Conservation (phyloP, 805 yeast genomes). For the Candida verbasci region DNA sequence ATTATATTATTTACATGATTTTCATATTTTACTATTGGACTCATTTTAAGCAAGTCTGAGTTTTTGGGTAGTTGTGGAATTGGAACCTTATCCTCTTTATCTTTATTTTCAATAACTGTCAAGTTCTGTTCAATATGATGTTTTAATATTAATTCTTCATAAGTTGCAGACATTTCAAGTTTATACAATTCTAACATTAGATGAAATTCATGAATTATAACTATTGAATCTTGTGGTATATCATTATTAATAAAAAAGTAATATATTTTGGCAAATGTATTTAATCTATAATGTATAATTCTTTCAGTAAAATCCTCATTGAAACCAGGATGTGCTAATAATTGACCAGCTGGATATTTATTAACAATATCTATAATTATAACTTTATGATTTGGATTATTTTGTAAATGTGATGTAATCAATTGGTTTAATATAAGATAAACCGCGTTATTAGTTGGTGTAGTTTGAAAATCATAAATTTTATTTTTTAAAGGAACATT, state of each 20-base stretch:
- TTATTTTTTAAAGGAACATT: constrained; percentile 8
- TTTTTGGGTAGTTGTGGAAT: constrained; percentile 25
- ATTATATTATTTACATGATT: constrained; percentile 25
- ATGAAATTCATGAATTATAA: constrained; percentile 29
- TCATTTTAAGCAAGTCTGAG: constrained; percentile 24
- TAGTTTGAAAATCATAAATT: constrained; percentile 33
- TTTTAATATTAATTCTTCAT: constrained; percentile 30
- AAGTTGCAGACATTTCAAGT: constrained; percentile 25
- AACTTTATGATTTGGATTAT: constrained; percentile 13
- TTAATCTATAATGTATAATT: constrained; percentile 12
- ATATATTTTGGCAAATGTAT: constrained; percentile 25
- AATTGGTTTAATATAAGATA: constrained; percentile 19
- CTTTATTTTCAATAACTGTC: constrained; percentile 14
- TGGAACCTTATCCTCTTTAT: constrained; percentile 14
- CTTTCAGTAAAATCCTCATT: constrained; percentile 16
- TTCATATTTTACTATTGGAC: constrained; percentile 27
- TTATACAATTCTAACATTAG: constrained; percentile 32
- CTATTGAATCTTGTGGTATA: constrained; percentile 12
- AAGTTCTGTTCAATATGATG: constrained; percentile 26
- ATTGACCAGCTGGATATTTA: constrained; percentile 24
- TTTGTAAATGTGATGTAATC: constrained; percentile 24
- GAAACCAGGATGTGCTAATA: constrained; percentile 18
- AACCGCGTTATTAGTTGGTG: constrained; percentile 25
- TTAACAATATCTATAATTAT: constrained; percentile 28
- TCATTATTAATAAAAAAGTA: constrained; percentile 14